These are phyloP conservation scores for Talaromyces sp. DNA, from an alignment of 2,329 filamentous ascomycete genomes.

Conservation along the genomic window DNA sequence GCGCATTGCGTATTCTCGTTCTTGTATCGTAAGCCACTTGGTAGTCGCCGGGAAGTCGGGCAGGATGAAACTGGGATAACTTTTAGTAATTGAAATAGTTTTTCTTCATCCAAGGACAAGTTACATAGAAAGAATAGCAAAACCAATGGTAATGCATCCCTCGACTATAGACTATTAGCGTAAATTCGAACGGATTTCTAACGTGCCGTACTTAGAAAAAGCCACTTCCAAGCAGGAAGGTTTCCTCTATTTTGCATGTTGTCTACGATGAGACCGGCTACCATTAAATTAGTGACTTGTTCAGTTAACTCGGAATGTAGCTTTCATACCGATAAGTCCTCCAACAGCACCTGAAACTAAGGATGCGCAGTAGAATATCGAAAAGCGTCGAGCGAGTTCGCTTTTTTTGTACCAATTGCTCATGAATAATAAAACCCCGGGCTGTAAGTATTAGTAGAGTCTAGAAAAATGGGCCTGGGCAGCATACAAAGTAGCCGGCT, in stretches of 20 bases:
- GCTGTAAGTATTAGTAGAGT: not conserved
- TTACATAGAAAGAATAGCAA: slow-evolving; percentile 1
- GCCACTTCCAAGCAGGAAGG: slow-evolving; percentile 9
- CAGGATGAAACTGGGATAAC: slow-evolving; percentile 38
- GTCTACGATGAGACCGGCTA: slow-evolving; percentile 13
- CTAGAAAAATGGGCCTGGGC: not conserved
- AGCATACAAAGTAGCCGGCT: slow-evolving; percentile 8
- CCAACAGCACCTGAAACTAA: slow-evolving; percentile 7
- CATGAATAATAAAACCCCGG: slow-evolving; percentile 13
- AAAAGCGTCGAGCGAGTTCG: slow-evolving; percentile 8
- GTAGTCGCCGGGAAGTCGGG: slow-evolving; percentile 59
- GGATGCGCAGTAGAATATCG: slow-evolving; percentile 9
- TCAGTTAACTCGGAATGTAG: not conserved
- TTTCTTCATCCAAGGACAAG: not conserved
- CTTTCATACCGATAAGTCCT: slow-evolving; percentile 7
- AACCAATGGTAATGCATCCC: slow-evolving; percentile 4
- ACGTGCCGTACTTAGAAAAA: slow-evolving; percentile 10
- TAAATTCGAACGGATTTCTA: not conserved
- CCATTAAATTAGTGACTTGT: not conserved
- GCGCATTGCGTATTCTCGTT: slow-evolving; percentile 51
- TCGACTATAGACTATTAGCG: slow-evolving; percentile 10
- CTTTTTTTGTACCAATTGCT: slow-evolving; percentile 10
- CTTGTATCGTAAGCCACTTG: slow-evolving; percentile 51
- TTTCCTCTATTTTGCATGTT: slow-evolving; percentile 8
- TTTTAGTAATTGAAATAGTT: not conserved